Evolutionary conservation across 2,329 filamentous ascomycete genomes (phyloP).

Genomic region (Clonostachys sp.): DNA sequence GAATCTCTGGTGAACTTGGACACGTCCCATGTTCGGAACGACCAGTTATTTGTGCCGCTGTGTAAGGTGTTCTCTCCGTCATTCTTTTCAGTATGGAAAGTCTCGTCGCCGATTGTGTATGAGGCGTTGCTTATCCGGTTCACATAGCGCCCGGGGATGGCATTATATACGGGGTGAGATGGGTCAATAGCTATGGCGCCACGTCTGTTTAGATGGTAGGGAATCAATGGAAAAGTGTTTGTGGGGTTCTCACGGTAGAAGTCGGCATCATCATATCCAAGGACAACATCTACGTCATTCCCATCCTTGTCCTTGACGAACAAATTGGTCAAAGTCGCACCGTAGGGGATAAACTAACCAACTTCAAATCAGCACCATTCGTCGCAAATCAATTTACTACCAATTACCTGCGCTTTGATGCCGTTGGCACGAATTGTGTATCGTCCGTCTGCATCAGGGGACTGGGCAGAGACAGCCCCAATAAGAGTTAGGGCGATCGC

Average conservation of each 20-base stretch:
- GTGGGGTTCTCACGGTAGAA: slow-evolving; percentile 41
- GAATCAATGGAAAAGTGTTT: background rate
- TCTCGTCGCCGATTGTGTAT: slow-evolving; percentile 47
- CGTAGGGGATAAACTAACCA: slow-evolving; percentile 51
- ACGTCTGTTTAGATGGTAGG: background rate
- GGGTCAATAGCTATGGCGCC: slow-evolving; percentile 29
- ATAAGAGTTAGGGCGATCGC: background rate
- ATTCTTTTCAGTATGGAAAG: slow-evolving; percentile 50
- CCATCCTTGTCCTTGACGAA: slow-evolving; percentile 60
- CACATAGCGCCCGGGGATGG: slow-evolving; percentile 59
- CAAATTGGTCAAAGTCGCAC: slow-evolving; percentile 57
- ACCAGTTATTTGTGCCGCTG: slow-evolving; percentile 57
- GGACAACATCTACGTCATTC: slow-evolving; percentile 56
- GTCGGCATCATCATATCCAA: slow-evolving; percentile 57
- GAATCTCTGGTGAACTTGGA: slow-evolving; percentile 46
- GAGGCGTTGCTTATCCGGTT: slow-evolving; percentile 58
- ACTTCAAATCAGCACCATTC: background rate
- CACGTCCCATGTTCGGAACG: slow-evolving; percentile 59
- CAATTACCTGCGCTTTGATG: slow-evolving; percentile 31
- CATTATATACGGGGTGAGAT: slow-evolving; percentile 55
- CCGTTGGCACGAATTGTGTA: slow-evolving; percentile 26
- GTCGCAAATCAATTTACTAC: background rate
- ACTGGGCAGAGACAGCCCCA: background rate
- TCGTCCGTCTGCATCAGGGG: slow-evolving; percentile 20
- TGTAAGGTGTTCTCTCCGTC: slow-evolving; percentile 52